phyloP scores from a whole-genome alignment of 345 rosid genomes.

The Rhodomyrtus tomentosa region DNA sequence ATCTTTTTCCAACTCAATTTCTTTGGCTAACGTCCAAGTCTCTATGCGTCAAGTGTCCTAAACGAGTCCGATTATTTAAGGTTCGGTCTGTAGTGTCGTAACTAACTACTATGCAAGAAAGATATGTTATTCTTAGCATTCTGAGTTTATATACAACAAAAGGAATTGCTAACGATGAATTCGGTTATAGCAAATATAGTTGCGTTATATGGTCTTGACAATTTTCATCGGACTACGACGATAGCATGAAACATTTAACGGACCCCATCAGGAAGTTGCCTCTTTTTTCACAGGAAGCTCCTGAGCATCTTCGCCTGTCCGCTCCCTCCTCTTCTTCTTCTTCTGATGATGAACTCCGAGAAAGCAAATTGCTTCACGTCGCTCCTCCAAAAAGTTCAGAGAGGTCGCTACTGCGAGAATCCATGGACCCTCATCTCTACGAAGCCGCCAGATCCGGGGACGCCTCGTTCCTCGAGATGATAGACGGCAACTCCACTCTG shows the following conservation, averaged over 20 bases:
- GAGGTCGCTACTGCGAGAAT: not conserved
- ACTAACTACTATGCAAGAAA: too few relatives aligned
- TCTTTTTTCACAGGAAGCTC: not conserved
- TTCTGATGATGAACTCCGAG: not conserved
- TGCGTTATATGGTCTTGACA: not conserved
- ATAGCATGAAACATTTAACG: not conserved
- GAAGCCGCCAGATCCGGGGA: constrained; percentile 10
- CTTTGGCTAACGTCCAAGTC: not conserved
- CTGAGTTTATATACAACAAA: not conserved
- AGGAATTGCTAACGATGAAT: not conserved
- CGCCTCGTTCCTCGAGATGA: not conserved
- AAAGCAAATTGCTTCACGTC: not conserved
- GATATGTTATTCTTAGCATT: too few relatives aligned
- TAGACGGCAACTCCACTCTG: not conserved
- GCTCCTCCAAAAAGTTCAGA: not conserved
- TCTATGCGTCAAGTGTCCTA: not conserved
- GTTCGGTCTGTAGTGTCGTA: not conserved
- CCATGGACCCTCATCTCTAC: constrained; percentile 12
- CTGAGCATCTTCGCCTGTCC: not conserved
- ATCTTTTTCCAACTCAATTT: too few relatives aligned
- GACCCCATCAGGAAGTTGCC: not conserved
- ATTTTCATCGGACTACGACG: too few relatives aligned
- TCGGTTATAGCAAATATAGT: not conserved
- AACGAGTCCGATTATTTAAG: not conserved
- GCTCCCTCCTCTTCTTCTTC: not conserved